Base-by-base conservation (phyloP, 495 filamentous ascomycete genomes). In the Penicillium arizonense region DNA sequence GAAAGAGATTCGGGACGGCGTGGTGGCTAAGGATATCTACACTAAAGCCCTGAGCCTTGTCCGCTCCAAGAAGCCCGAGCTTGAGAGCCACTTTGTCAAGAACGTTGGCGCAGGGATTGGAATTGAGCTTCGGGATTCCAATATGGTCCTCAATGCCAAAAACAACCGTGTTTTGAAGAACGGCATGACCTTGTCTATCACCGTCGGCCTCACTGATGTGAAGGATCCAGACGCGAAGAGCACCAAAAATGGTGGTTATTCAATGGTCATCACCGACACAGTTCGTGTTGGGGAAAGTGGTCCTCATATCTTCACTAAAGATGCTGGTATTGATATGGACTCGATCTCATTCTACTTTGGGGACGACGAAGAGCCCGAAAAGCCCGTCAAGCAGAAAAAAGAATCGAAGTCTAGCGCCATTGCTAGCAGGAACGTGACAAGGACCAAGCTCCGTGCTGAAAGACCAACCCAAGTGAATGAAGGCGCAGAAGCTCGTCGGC, bases 331-430 rank as follows among this genome's bases (percentile, higher is more conserved):
- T 32, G 93, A 97, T 61, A 82, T 92, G 56, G 93, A 96, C 59
- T 89, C 90, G 1, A 88, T 90, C 2, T 94, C 91, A 0, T 98
- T 98, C 75, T 97, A 96, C 73, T 98, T 98, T 74, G 94, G 95
- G 62, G 91, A 93, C 59, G 89, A 92, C 45, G 89, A 92, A 58
- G 84, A 87, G 56, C 77, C 82, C 16, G 76, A 81, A 53, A 78
- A 80, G 58, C 72, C 81, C 20, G 61, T 73, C 18, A 83, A 84
- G 61, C 87, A 90, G 61, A 96, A 95, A 67, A 81, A 87, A 59
- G 92, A 96, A 55, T 77, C 85, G 0, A 84, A 87, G 35, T 86
- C 93, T 6, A 91, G 88, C 46, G 88, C 91, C 2, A 80, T 95
- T 50, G 91, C 91, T 13, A 86, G 86, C 47, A 90, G 88, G 64